Base-by-base conservation (phyloP, 176 grass and related monocot species). In the Oryza brachyantha region DNA sequence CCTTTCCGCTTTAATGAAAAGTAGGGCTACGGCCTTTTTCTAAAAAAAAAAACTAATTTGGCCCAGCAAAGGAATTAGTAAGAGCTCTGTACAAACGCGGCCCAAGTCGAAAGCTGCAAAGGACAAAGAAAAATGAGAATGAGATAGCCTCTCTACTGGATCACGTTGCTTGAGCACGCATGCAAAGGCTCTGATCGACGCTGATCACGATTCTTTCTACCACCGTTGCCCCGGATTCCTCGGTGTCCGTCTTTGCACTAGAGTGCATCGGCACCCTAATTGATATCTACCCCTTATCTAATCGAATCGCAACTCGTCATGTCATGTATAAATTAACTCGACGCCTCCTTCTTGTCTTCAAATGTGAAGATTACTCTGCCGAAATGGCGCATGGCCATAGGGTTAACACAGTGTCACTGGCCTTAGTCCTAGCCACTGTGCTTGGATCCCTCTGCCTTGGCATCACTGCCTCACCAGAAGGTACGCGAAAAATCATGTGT, bases 241-340 rank as follows among this genome's bases (percentile, higher is more conserved):
- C 39, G 76, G 85, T 41, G 80, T 74, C 72, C 83, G 86, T 91
- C 86, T 91, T 94, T 94, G 77, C 70, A 19, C 54, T 86, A 29
- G 28, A 68, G 36, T 32, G 0, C 35, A 66, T 45, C 24, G 11
- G 29, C 13, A 11, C 8, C 45, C 74, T 79, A 84, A 84, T 68
- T 5, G 52, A 21, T 16, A 79, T 70, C 86, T 88, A 88, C 75
- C 27, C 13, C 28, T 68, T 10, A 74, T 73, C 86, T 75, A 83
- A 88, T 84, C 68, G 2, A 46, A 10, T 0, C 62, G 6, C 6
- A 2, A 16, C 17, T 5, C 0, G 22, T 7, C 32, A 29, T 75
- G 22, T 7, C 32, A 29, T 75, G 68, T 79, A 69, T 79, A 88
- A 74, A 36, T 69, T 32, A 40, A 50, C 1, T 16, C 37, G 1